phyloP scores from a whole-genome alignment of 257 asterid species.

The Solanum virginianum region DNA sequence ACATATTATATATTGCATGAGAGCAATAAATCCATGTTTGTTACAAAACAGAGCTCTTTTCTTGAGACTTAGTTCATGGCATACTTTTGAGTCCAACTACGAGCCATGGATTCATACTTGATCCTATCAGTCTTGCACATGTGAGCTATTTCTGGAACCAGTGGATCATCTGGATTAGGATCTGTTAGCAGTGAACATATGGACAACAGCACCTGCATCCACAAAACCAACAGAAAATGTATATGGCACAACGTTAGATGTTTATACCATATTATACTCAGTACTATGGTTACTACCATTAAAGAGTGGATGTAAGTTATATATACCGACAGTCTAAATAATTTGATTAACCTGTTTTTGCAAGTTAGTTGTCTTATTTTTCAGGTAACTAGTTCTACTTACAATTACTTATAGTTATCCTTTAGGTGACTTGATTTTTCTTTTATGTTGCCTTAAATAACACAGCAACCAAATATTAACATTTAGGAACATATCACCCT shows the following conservation, averaged over 20 bases:
- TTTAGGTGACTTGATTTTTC: neutral
- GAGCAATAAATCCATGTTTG: neutral
- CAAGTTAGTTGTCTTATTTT: neutral
- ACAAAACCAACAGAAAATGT: neutral
- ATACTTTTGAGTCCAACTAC: conserved; percentile 78
- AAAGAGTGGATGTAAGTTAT: neutral
- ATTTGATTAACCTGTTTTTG: neutral
- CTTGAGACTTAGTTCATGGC: conserved; percentile 45
- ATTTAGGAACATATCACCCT: neutral
- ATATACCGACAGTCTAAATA: neutral
- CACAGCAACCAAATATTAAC: neutral
- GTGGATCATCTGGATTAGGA: conserved; percentile 87
- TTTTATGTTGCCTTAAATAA: neutral
- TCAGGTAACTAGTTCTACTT: neutral
- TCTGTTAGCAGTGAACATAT: conserved; percentile 79
- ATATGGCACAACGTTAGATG: neutral
- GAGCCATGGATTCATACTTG: conserved; percentile 76
- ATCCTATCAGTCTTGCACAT: conserved; percentile 49
- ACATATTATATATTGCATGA: neutral
- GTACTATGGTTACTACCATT: neutral
- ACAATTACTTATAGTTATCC: neutral
- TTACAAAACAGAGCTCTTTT: neutral
- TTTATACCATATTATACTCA: neutral
- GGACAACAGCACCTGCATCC: conserved; percentile 59
- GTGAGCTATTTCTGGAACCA: conserved; percentile 85